Evolutionary conservation across 805 yeast species (phyloP), one percentile per base, ranked within the genome.

Genomic region (Limtongia smithiae): DNA sequence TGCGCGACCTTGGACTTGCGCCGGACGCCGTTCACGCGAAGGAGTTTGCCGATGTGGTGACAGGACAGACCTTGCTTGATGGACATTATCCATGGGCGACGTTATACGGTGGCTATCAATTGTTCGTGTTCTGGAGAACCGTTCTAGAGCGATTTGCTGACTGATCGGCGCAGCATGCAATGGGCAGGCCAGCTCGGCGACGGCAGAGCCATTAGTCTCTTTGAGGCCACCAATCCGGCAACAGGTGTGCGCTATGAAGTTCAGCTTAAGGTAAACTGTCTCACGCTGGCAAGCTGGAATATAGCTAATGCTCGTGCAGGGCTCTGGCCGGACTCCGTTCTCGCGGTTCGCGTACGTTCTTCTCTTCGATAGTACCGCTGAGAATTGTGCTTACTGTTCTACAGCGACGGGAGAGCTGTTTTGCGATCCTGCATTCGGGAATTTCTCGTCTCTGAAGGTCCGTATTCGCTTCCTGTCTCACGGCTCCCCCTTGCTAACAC

Each of bases 111-210:
- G 98, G 98, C 0, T 88, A 83, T 75, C 98, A 91, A 63, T 91
- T 93, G 50, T 44, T 31, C 21, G 54, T 39, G 7, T 17, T 33
- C 17, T 32, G 4, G 25, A 17, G 21, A 38, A n/a, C 18, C 17
- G 9, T 40, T 39, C 4, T 30, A 6, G 14, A 15, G 8, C 24
- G 6, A 7, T 17, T 42, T 15, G 8, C 38, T 17, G 30, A 40
- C 22, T 21, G 17, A 6, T n/a, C n/a, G n/a, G 4, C 6, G 9
- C 31, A 44, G 54, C 71, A 97, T 98, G 2, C 80, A 79, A 57
- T 91, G 91, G 79, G 97, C 97, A 0, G 97, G 97, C 1, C 98
- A 93, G 66, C 70, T 91, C 54, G 98, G 98, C 5, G 98, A 91
- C 65, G 98, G 98, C 1, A 71, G 98, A 51, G 96, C 88, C 1